These are phyloP conservation scores for Corchorus capsularis DNA, from an alignment of 345 rosid genomes.

Conservation along the genomic window DNA sequence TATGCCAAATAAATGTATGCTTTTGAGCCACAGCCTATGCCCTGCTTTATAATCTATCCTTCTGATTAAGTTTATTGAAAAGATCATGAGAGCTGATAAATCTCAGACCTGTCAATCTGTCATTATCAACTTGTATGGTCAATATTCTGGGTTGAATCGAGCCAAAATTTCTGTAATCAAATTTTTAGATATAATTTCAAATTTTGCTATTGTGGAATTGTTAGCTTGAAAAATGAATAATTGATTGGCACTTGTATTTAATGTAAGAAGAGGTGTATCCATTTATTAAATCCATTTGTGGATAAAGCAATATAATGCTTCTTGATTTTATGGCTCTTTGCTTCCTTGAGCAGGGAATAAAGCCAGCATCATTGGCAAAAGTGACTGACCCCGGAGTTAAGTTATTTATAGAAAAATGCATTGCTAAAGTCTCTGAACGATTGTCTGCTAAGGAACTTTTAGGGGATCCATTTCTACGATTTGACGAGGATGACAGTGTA, in stretches of 20 bases:
- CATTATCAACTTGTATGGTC: not conserved
- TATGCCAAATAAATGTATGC: not conserved
- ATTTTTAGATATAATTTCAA: not conserved
- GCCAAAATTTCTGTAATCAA: not conserved
- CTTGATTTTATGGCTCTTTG: slow-evolving; percentile 16
- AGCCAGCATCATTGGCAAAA: slow-evolving; percentile 86
- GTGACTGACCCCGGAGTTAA: slow-evolving; percentile 66
- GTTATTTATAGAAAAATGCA: slow-evolving; percentile 88
- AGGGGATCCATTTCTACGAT: slow-evolving; percentile 79
- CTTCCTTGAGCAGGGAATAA: slow-evolving; percentile 65
- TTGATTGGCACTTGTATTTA: not conserved
- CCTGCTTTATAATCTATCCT: not conserved
- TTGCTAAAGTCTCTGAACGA: slow-evolving; percentile 70
- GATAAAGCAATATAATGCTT: slow-evolving; percentile 9
- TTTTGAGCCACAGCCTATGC: not conserved
- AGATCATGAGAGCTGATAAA: not conserved
- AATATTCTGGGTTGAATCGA: not conserved
- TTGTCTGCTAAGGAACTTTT: slow-evolving; percentile 82
- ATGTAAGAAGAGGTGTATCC: not conserved
- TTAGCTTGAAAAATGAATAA: not conserved
- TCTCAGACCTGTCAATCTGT: not conserved
- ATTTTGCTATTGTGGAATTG: not conserved
- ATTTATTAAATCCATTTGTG: not conserved
- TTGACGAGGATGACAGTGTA: slow-evolving; percentile 51
- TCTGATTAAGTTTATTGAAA: not conserved